A percentile compares a stretch with the other conserved stretches of the same genome.
Evolutionary conservation across 345 rosid species (phyloP).

Genomic region (Moricandia moricandioides): DNA sequence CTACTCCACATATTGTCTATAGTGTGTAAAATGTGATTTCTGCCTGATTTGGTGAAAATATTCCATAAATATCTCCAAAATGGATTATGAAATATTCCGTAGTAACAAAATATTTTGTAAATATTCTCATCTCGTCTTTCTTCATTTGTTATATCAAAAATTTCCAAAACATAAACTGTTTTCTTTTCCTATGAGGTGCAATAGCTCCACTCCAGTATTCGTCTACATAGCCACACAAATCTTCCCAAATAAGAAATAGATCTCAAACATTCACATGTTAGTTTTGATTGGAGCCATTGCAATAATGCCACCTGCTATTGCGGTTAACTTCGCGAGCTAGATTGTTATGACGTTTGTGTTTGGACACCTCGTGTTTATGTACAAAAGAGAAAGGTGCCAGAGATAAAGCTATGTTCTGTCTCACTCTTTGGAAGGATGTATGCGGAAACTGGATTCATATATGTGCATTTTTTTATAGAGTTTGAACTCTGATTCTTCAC

Average conservation of each 20-base stretch:
- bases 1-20: too few relatives aligned
- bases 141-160: too few relatives aligned
- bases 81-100: too few relatives aligned
- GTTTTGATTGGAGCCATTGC: conserved; percentile 67
- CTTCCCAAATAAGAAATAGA: conserved; percentile 62
- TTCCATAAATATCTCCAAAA: too few relatives aligned
- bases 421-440: conserved; percentile 51
- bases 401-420: conserved; percentile 67
- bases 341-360: conserved; percentile 53
- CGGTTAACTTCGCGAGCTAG: conserved; percentile 81
- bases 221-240: conserved; percentile 62
- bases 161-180: conserved; percentile 50
- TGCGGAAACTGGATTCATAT: conserved; percentile 74
- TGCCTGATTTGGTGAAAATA: too few relatives aligned
- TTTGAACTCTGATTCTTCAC: too few relatives aligned
- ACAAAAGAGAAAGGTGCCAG: conserved; percentile 55
- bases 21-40: too few relatives aligned
- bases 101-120: too few relatives aligned
- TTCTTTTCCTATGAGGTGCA: conserved; percentile 61
- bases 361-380: conserved; percentile 51
- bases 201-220: conserved; percentile 43
- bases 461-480: conserved; percentile 44
- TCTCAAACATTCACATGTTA: conserved; percentile 56
- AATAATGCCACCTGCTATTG: conserved; percentile 73
- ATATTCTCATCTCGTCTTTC: too few relatives aligned